Conservation (phyloP, 306 rosid species). For the Rosa lucieae region DNA sequence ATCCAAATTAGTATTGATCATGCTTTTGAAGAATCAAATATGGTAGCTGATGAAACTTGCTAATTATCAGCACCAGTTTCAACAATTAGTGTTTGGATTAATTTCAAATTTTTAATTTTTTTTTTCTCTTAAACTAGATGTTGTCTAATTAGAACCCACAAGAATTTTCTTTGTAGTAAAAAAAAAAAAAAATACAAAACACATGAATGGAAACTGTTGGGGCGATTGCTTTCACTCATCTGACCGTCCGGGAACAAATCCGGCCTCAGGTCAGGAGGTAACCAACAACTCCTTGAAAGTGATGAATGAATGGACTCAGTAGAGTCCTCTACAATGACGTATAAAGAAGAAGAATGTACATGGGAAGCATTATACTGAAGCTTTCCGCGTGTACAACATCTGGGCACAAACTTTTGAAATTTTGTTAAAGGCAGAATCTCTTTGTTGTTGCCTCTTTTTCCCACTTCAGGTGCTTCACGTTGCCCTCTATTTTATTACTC, state of each 20-base stretch:
- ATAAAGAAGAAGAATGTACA: no score
- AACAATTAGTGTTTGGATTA: no score
- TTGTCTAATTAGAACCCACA: no score
- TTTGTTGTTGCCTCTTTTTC: conserved; percentile 35
- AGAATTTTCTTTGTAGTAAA: no score
- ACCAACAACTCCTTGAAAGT: not conserved
- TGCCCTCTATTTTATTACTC: conserved; percentile 10
- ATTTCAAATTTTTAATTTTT: no score
- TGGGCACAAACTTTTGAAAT: conserved; percentile 3
- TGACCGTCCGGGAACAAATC: not conserved
- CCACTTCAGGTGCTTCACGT: conserved; percentile 49
- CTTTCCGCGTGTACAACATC: not conserved
- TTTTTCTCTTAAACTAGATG: no score
- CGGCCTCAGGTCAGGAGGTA: not conserved
- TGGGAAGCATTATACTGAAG: conserved; percentile 14
- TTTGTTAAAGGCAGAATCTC: conserved; percentile 21
- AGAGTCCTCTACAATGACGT: not conserved
- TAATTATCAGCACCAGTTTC: no score
- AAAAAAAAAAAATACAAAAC: no score
- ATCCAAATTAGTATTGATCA: no score
- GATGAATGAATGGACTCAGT: not conserved
- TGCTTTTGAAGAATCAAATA: no score
- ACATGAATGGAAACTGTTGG: no score
- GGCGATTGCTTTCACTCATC: not conserved
- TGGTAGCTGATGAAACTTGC: no score